Conservation (phyloP, 1,139 yeast species). For the Arxiozyma bovina region DNA sequence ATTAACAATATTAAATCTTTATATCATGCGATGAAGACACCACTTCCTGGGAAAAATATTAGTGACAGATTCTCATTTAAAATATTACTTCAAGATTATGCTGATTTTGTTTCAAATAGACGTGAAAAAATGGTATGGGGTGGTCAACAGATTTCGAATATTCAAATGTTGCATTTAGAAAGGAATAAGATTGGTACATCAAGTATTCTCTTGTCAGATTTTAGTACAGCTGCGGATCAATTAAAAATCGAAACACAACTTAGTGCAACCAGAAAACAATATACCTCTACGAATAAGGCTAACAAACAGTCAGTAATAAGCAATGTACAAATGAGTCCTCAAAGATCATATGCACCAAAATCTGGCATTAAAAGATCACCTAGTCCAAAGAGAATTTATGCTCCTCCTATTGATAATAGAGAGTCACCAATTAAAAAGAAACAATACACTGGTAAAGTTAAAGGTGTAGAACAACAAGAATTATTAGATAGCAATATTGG, state of each 20-base stretch:
- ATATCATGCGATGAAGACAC: constrained; percentile 16
- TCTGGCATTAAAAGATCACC: constrained; percentile 6
- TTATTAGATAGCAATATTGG: background rate
- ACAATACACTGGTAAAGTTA: background rate
- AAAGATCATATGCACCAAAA: constrained; percentile 6
- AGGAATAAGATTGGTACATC: constrained; percentile 1
- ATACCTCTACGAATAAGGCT: constrained; percentile 9
- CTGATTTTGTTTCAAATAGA: constrained; percentile 20
- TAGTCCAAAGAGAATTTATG: constrained; percentile 9
- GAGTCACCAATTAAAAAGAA: background rate
- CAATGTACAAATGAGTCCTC: constrained; percentile 5
- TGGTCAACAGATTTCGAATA: constrained; percentile 18
- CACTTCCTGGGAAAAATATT: constrained; percentile 7
- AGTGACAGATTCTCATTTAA: constrained; percentile 18
- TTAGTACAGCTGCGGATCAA: constrained; percentile 27
- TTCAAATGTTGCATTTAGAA: constrained; percentile 13
- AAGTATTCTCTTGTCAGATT: constrained; percentile 4
- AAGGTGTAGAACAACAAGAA: background rate
- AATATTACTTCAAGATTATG: constrained; percentile 25
- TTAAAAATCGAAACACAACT: constrained; percentile 3
- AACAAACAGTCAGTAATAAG: background rate
- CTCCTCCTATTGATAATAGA: constrained; percentile 3
- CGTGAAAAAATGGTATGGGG: constrained; percentile 28
- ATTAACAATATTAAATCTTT: constrained; percentile 17
- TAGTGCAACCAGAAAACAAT: background rate